Conservation (phyloP, 129 eudicot species). For the Chrysanthemum lavandulifolium region DNA sequence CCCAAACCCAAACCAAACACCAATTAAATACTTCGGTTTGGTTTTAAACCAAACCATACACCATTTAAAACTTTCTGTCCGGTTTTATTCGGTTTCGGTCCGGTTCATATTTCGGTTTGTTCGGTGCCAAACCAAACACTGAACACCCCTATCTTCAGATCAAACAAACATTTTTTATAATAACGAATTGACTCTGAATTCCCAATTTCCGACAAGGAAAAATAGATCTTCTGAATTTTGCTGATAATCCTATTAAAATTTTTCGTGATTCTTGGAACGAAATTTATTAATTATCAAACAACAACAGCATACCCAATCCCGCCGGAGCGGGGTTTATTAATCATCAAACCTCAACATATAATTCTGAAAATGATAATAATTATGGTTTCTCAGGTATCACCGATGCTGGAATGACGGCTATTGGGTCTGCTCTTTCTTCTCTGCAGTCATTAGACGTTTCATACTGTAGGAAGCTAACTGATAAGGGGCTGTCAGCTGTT, state of each 20-base stretch:
- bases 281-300: background rate
- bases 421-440: constrained; percentile 65
- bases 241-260: too few species aligned
- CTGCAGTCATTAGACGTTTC: constrained; percentile 81
- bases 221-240: too few species aligned
- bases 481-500: constrained; percentile 87
- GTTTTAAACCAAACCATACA: too few species aligned
- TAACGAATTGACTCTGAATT: background rate
- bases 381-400: constrained; percentile 65
- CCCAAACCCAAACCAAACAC: too few species aligned
- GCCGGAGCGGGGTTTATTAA: background rate
- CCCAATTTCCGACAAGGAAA: background rate
- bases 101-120: too few species aligned
- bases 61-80: too few species aligned
- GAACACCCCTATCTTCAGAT: constrained; percentile 4
- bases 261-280: too few species aligned
- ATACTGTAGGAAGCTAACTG: constrained; percentile 74
- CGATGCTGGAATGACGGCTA: constrained; percentile 67
- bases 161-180: background rate
- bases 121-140: too few species aligned
- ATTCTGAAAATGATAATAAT: constrained; percentile 11
- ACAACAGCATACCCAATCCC: background rate
- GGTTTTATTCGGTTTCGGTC: too few species aligned
- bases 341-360: background rate
- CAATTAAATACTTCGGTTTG: too few species aligned